A percentile compares a stretch with the other conserved stretches of the same genome.
phyloP scores from a whole-genome alignment of 2,329 filamentous ascomycete genomes.

The Madurella mycetomatis region DNA sequence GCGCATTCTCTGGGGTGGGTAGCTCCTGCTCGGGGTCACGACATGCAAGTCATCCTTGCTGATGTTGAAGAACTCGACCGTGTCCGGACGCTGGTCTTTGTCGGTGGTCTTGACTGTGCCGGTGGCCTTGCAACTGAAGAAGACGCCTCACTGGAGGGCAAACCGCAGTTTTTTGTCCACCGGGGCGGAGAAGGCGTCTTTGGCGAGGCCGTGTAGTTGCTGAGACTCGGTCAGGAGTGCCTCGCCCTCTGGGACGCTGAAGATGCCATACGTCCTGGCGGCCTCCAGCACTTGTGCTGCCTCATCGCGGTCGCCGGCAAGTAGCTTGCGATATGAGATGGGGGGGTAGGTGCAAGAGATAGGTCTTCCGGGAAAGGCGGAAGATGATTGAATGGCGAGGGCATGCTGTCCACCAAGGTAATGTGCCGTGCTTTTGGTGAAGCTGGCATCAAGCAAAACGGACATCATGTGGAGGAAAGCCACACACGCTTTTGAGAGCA shows the following conservation, averaged over 20 bases:
- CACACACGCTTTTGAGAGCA: no score
- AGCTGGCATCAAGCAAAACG: neutral
- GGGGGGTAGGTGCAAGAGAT: slow-evolving; percentile 8
- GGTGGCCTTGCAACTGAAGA: slow-evolving; percentile 33
- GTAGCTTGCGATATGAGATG: slow-evolving; percentile 7
- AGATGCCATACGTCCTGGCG: slow-evolving; percentile 14
- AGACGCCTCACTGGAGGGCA: slow-evolving; percentile 20
- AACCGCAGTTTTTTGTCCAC: slow-evolving; percentile 29
- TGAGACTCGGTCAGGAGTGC: slow-evolving; percentile 4
- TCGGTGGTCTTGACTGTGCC: slow-evolving; percentile 29
- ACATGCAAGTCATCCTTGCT: slow-evolving; percentile 31
- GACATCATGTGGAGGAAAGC: no score
- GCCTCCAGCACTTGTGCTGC: slow-evolving; percentile 7
- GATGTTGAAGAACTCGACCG: slow-evolving; percentile 34
- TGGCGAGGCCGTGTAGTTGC: slow-evolving; percentile 16
- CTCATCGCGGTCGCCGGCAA: slow-evolving; percentile 4
- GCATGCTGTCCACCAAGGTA: neutral
- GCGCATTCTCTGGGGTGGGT: slow-evolving; percentile 26
- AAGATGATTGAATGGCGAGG: slow-evolving; percentile 1
- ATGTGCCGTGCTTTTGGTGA: neutral
- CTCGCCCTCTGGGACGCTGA: slow-evolving; percentile 8
- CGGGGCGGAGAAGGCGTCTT: slow-evolving; percentile 28
- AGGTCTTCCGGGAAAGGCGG: slow-evolving; percentile 13
- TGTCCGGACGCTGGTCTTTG: slow-evolving; percentile 27
- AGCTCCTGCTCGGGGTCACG: slow-evolving; percentile 25